Evolutionary conservation across 164 flowering plant species (phyloP), one percentile per base, ranked within the genome.

Genomic region (Vitis rotundifolia): DNA sequence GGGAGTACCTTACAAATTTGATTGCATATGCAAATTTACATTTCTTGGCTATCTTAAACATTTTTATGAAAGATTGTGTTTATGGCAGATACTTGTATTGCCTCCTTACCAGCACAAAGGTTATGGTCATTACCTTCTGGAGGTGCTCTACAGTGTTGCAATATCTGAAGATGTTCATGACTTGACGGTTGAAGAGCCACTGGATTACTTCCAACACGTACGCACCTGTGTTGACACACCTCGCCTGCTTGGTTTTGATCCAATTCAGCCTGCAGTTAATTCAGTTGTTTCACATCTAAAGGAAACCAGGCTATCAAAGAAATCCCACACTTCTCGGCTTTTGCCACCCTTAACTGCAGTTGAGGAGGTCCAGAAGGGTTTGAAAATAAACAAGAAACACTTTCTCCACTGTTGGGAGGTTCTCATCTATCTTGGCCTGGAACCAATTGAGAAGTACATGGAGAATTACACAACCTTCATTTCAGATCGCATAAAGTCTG

Each of bases 341-440:
- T 64, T 72, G 22, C 99, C 99, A 29, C 92, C 92, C 13, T 37
- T 63, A 1, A 69, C 55, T 56, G 77, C 73, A 2, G 75, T 81
- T 18, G 97, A 92, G 70, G 81, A 85, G 47, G 97, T 84, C 31
- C 75, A 94, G 66, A 82, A 79, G 73, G 72, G 60, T 49, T 75
- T 92, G 70, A 93, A 93, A 74, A 93, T 93, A 64, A 93, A 81
- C 87, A 91, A 85, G 82, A 93, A 87, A 74, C 99, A 96, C 72
- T 88, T 93, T 73, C 78, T 82, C 8, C 87, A 84, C 57, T 96
- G 99, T 67, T 93, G 99, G 99, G 98, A 96, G 80, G 76, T 96
- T 75, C 87, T 96, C 53, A 75, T 96, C 51, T 93, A 89, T 71
- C 84, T 92, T 49, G 79, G 84, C 52, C 87, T 95, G 57, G 81